Evolutionary conservation across 352 stramenopile species (phyloP).

Genomic region (Globisporangium middletonii): DNA sequence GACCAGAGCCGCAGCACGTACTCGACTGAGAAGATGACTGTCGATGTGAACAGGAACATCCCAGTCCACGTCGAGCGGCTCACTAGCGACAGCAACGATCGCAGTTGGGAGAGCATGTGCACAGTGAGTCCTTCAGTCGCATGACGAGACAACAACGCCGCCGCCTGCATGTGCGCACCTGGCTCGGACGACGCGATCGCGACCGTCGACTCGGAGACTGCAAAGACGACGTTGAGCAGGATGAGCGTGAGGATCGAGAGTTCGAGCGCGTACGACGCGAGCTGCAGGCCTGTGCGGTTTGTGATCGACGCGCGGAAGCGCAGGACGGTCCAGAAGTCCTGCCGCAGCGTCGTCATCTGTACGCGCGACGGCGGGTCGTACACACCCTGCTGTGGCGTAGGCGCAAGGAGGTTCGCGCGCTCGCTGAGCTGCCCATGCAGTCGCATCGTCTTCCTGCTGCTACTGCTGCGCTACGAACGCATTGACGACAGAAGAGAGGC

Average conservation of each 20-base stretch:
- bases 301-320: constrained; percentile 44
- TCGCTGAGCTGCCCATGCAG: too few relatives aligned
- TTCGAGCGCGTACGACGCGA: constrained; percentile 49
- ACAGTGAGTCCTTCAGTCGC: neutral
- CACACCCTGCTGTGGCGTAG: neutral
- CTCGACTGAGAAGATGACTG: constrained; percentile 55
- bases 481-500: too few relatives aligned
- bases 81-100: neutral
- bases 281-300: constrained; percentile 34
- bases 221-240: constrained; percentile 51
- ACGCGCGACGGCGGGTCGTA: too few relatives aligned
- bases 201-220: constrained; percentile 35
- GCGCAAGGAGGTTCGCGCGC: too few relatives aligned
- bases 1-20: constrained; percentile 55
- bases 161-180: constrained; percentile 1
- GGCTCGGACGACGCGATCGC: constrained; percentile 7
- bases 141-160: too few relatives aligned
- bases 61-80: constrained; percentile 27
- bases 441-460: too few relatives aligned
- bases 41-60: constrained; percentile 47
- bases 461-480: too few relatives aligned
- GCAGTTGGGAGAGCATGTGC: neutral
- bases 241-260: constrained; percentile 48
- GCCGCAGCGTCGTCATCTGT: constrained; percentile 19
- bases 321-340: constrained; percentile 56